Base-by-base conservation (phyloP, 257 asterid species). In the Salvia miltiorrhiza region DNA sequence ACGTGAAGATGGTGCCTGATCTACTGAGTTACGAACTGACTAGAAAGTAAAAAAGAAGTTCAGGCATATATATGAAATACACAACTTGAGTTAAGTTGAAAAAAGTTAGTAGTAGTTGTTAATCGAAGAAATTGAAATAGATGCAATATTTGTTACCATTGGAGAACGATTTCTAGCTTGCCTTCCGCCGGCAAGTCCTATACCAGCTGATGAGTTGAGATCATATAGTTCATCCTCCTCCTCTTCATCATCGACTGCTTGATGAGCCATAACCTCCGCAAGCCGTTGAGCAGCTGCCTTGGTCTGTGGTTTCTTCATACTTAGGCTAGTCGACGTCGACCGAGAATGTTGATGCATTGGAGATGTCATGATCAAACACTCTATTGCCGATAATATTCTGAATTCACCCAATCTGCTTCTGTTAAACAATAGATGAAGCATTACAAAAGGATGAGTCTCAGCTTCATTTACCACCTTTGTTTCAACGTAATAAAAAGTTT, bases 201-300 rank as follows among this genome's bases (percentile, higher is more conserved):
- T 16, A 65, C 94, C 90, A 58, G 89, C 60, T 5, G 91, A 81
- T 48, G 91, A 75, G 53, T 70, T 73, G 55, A 79, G 83, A 61
- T 88, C 96, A 44, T 82, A 90, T 52, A 86, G 79, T 49, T 86
- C 88, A 26, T 90, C 95, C 8, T 90, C 91, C 9, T 86, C 96
- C 8, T 90, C 97, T 20, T 89, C 94, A 0, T 85, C 92, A 63
- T 90, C 90, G 9, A 86, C 77, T 20, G 83, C 72, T 67, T 90
- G 96, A 74, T 79, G 67, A 41, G 98, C 87, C 98, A 93, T 93
- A 30, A 88, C 92, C 78, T 72, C 83, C 44, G 96, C 98, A 47
- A 93, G 92, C 88, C 85, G 85, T 65, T 86, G 95, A 56, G 98
- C 98, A 12, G 98, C 98, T 59, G 88, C 97, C 82, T 88, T 77